phyloP scores from a whole-genome alignment of 257 asterid species.

The Echites panduratus region DNA sequence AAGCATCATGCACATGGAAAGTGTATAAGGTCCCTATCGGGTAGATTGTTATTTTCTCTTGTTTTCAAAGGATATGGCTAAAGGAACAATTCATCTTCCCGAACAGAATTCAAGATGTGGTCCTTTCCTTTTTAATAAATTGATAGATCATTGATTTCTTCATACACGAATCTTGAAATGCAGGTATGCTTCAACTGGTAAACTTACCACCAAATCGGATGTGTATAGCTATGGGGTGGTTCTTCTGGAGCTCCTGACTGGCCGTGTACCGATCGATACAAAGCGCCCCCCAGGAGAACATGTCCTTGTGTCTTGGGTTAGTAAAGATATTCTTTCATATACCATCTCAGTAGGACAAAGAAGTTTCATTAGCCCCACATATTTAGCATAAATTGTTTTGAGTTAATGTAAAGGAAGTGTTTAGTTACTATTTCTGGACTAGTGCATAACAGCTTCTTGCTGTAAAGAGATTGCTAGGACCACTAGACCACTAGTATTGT shows the following conservation, averaged over 20 bases:
- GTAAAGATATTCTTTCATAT: conserved; percentile 4
- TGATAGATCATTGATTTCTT: neutral
- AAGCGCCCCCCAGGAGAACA: conserved; percentile 66
- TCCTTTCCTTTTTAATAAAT: conserved; percentile 4
- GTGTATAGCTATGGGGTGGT: conserved; percentile 79
- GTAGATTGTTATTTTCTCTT: conserved; percentile 25
- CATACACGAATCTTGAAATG: conserved; percentile 2
- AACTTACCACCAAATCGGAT: conserved; percentile 80
- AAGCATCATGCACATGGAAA: conserved; percentile 24
- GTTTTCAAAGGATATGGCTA: conserved; percentile 12
- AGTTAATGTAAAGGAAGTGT: neutral
- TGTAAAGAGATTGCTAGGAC: neutral
- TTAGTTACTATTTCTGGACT: neutral
- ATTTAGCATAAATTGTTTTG: too few relatives aligned
- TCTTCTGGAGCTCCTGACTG: conserved; percentile 69
- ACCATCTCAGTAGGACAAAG: neutral
- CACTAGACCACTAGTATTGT: neutral
- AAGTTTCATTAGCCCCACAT: too few relatives aligned
- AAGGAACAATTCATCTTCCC: conserved; percentile 5
- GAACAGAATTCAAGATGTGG: conserved; percentile 13
- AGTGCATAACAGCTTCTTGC: neutral
- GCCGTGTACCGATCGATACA: conserved; percentile 67
- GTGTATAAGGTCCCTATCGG: conserved; percentile 28
- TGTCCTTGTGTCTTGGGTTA: conserved; percentile 71
- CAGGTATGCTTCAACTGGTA: conserved; percentile 82